Evolutionary conservation across 257 asterid genomes (phyloP).

Genomic region (Primulina tabacum): DNA sequence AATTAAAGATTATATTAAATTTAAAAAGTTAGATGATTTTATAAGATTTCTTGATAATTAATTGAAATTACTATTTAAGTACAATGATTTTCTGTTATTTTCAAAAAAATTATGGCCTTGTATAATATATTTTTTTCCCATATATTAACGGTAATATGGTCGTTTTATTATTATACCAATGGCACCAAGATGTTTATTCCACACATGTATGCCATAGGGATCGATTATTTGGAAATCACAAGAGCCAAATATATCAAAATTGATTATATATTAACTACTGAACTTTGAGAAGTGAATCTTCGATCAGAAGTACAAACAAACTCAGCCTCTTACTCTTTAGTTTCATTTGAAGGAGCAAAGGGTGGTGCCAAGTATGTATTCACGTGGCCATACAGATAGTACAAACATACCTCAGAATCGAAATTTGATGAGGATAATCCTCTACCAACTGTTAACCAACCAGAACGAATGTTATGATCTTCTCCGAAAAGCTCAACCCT

Average conservation of each 20-base stretch:
- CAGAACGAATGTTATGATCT: slow-evolving; percentile 95
- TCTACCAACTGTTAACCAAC: slow-evolving; percentile 96
- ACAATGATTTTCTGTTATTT: too few relatives aligned
- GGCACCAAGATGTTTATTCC: neutral
- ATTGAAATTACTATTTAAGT: too few relatives aligned
- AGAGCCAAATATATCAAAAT: neutral
- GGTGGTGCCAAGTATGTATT: neutral
- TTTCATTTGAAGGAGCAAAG: neutral
- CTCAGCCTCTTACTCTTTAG: neutral
- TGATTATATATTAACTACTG: neutral
- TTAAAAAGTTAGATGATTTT: too few relatives aligned
- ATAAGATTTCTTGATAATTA: too few relatives aligned
- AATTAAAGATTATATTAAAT: too few relatives aligned
- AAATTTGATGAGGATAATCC: slow-evolving; percentile 91
- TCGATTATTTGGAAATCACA: neutral
- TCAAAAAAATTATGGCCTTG: too few relatives aligned
- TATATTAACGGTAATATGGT: too few relatives aligned
- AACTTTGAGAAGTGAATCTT: neutral
- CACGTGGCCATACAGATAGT: neutral
- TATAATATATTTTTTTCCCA: too few relatives aligned
- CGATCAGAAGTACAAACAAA: neutral
- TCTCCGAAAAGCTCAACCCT: slow-evolving; percentile 98
- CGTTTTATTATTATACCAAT: too few relatives aligned
- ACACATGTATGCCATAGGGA: too few relatives aligned
- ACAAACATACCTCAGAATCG: slow-evolving; percentile 62